Base-by-base conservation (phyloP, 306 rosid species). In the Cicer arietinum region DNA sequence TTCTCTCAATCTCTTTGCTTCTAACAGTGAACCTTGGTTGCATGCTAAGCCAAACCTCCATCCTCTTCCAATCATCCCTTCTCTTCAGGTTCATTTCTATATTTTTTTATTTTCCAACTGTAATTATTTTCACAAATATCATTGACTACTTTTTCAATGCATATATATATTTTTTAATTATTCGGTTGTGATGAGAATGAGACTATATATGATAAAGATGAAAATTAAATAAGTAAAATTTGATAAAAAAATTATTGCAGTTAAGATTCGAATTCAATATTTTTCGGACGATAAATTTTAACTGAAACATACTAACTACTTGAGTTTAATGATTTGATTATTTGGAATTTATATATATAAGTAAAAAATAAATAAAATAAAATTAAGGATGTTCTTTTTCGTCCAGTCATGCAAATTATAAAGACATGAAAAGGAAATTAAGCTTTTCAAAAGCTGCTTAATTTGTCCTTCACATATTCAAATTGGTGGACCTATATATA, bases 1-100 rank as follows among this genome's bases (percentile, higher is more conserved):
- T 80, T 82, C 88, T 69, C 61, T 62, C 81, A 6, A 64, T 67
- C 50, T 89, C 81, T 74, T 83, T 84, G 77, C 57, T 82, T 80
- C 64, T 84, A 83, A 88, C 90, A 93, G 93, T 81, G 97, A 89
- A 88, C 89, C 89, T 84, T 91, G 91, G 90, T 86, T 91, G 90
- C 90, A 91, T 84, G 87, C 90, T 50, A 86, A 81, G 76, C 81
- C 89, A 85, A 90, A 88, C 81, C 87, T 25, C 8, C 75, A 86
- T 80, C 13, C 89, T 76, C 56, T 78, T 53, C 79, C 84, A 79
- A 86, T 84, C 68, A 67, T 82, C 69, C 73, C 86, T 50, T 88
- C 89, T 54, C 83, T 86, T 70, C 84, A 89, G 94, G 97, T 59
- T 30, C 37, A 30, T 30, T 30, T 30, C 37, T 30, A 30, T 2